Conservation (phyloP, 805 yeast genomes). For the Wickerhamiella bombiphila region DNA sequence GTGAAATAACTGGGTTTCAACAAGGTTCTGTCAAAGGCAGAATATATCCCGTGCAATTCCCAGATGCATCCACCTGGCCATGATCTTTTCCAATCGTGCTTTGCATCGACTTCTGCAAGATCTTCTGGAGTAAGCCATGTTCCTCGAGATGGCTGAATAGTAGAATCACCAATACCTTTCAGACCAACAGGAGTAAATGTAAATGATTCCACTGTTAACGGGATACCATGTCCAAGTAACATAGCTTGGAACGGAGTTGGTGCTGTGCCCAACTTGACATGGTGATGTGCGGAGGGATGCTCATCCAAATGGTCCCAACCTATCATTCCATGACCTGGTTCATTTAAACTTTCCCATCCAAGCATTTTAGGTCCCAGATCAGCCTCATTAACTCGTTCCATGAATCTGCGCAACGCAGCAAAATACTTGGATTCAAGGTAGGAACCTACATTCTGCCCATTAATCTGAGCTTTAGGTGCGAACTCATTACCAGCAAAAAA, state of each 20-base stretch:
- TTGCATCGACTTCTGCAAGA: constrained; percentile 33
- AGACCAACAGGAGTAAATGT: constrained; percentile 67
- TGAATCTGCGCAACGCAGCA: constrained; percentile 35
- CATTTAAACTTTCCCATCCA: constrained; percentile 75
- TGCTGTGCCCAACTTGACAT: constrained; percentile 60
- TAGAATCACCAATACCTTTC: constrained; percentile 32
- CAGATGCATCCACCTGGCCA: constrained; percentile 80
- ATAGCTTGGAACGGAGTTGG: constrained; percentile 71
- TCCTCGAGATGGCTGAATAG: constrained; percentile 52
- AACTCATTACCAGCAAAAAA: constrained; percentile 65
- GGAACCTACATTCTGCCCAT: constrained; percentile 64
- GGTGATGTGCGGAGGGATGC: constrained; percentile 18
- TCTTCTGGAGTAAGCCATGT: constrained; percentile 45
- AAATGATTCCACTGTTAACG: constrained; percentile 54
- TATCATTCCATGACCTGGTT: constrained; percentile 64
- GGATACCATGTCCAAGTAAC: constrained; percentile 63
- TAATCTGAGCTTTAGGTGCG: constrained; percentile 59
- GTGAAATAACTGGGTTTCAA: constrained; percentile 37
- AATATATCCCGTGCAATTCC: constrained; percentile 74
- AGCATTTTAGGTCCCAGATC: constrained; percentile 30
- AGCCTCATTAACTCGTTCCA: constrained; percentile 29
- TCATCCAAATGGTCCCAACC: constrained; percentile 41
- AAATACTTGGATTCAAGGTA: constrained; percentile 53
- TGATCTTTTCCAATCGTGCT: constrained; percentile 58
- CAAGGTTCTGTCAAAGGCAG: constrained; percentile 25